Percentiles rank a stretch among this genome's conserved stretches.
Conservation (phyloP, 495 filamentous ascomycete genomes). For the Penicillium cinerascens region DNA sequence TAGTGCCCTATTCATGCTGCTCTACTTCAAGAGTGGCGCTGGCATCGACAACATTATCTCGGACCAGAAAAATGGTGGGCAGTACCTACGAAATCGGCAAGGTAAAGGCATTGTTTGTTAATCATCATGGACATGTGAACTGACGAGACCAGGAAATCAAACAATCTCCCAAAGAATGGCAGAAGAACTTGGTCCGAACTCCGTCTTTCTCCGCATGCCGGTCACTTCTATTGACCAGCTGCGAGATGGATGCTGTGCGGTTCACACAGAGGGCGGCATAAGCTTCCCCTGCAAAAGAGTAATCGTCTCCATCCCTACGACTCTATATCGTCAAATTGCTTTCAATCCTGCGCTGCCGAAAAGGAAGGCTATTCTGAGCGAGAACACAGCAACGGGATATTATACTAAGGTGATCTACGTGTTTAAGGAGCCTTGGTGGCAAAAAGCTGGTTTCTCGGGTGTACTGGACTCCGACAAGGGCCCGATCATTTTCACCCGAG, state of each 20-base stretch:
- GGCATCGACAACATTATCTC: constrained; percentile 41
- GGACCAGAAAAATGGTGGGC: constrained; percentile 42
- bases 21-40: constrained; percentile 41
- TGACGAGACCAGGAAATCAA: constrained; percentile 20
- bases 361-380: neutral
- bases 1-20: constrained; percentile 44
- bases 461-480: neutral
- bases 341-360: neutral
- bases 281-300: constrained; percentile 26
- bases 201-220: constrained; percentile 5
- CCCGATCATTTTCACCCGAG: neutral
- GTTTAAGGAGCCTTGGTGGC: neutral
- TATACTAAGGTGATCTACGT: neutral
- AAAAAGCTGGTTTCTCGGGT: neutral
- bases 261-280: constrained; percentile 1
- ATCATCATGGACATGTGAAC: constrained; percentile 3
- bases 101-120: constrained; percentile 1
- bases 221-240: constrained; percentile 16
- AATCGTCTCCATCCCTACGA: constrained; percentile 36
- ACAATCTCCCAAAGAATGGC: constrained; percentile 27
- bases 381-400: neutral
- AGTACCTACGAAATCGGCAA: constrained; percentile 34
- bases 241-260: constrained; percentile 3
- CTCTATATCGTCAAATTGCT: neutral
- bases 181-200: constrained; percentile 2